Conservation (phyloP, 148 eudicot species). For the Dysphania ambrosioides region DNA sequence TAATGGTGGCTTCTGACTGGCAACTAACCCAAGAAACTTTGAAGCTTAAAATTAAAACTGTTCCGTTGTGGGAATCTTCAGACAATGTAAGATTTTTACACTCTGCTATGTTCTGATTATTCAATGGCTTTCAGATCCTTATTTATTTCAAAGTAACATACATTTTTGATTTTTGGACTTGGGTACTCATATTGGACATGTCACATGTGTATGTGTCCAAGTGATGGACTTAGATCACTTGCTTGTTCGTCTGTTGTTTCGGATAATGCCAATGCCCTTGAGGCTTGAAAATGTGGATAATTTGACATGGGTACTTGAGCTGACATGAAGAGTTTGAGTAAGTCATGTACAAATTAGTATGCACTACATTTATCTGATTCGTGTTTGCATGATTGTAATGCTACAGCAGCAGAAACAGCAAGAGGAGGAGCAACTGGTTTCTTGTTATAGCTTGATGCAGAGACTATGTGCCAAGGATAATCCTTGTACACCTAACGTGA, state of each 20-base stretch:
- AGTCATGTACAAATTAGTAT: not conserved
- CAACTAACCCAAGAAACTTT: conserved; percentile 32
- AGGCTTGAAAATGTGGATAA: not conserved
- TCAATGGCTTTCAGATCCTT: not conserved
- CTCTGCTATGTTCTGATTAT: not conserved
- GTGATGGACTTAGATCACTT: no score
- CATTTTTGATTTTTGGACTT: not conserved
- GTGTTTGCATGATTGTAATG: not conserved
- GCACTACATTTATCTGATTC: not conserved
- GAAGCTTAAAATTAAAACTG: conserved; percentile 34
- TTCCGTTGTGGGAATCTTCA: conserved; percentile 39
- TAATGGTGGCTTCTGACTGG: conserved; percentile 46
- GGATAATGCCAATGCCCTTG: no score
- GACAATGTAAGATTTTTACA: conserved; percentile 33
- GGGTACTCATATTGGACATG: not conserved
- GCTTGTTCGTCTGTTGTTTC: no score
- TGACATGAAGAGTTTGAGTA: not conserved
- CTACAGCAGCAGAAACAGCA: conserved; percentile 14
- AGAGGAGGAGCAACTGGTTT: conserved; percentile 17
- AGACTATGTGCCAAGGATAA: conserved; percentile 25
- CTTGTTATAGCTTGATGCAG: conserved; percentile 34
- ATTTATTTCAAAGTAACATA: no score
- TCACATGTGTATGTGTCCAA: no score
- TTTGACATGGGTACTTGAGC: not conserved
- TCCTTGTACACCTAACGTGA: conserved; percentile 24